phyloP scores from a whole-genome alignment of 1,284 basidiomycete genomes.

The Trametes pubescens region DNA sequence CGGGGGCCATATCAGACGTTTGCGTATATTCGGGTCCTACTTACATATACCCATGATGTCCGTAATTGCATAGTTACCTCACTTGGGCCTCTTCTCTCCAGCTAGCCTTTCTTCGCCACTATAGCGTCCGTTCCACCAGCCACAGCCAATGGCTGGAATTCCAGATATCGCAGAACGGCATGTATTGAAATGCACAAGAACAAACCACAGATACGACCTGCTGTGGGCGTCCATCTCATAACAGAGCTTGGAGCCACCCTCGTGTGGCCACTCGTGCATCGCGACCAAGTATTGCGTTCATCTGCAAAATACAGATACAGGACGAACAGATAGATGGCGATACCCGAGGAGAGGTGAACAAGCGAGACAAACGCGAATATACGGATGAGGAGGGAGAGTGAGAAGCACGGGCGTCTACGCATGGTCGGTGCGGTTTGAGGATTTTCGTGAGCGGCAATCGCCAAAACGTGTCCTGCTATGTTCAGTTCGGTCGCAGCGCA shows the following conservation, averaged over 20 bases:
- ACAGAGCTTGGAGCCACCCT: background rate
- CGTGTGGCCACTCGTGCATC: constrained; percentile 2
- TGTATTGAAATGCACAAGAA: background rate
- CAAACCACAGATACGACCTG: background rate
- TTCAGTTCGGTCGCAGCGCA: constrained; percentile 24
- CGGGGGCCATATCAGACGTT: background rate
- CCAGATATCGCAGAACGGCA: constrained; percentile 2
- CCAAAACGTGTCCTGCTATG: constrained; percentile 36
- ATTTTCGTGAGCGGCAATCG: constrained; percentile 34
- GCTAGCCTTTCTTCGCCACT: background rate
- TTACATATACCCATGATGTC: constrained; percentile 7
- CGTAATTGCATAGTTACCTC: constrained; percentile 17
- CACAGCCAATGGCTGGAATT: background rate
- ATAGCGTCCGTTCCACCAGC: background rate
- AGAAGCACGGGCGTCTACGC: constrained; percentile 11
- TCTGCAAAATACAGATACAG: background rate
- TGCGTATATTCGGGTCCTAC: background rate
- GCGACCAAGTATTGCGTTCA: background rate
- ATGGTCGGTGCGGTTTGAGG: constrained; percentile 18
- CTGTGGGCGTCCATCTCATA: constrained; percentile 13
- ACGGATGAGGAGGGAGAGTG: background rate
- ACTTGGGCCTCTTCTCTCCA: background rate
- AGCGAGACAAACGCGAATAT: background rate
- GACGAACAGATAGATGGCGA: background rate
- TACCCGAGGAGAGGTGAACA: background rate